Evolutionary conservation across 2,329 filamentous ascomycete species (phyloP), one percentile per base, ranked within the genome.

Genomic region (Penicillium sp.): DNA sequence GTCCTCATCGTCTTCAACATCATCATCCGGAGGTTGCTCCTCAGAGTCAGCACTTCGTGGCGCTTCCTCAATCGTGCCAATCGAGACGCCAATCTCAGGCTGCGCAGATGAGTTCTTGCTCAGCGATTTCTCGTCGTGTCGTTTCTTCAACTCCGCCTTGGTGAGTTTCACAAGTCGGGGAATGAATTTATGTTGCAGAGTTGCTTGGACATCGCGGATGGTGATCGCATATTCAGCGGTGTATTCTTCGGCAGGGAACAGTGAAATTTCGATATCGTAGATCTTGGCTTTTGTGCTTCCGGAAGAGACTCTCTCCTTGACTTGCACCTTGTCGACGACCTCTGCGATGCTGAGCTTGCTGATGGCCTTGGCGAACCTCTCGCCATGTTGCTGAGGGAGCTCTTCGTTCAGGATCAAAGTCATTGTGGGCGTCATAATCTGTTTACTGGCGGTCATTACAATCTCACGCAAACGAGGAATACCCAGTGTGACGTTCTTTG

Each of bases 401-500:
- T 93, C 90, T 23, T 88, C 83, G 69, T 91, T 91, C 31, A 96
- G 84, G 50, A 91, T 85, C 19, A 98, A 83, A 1, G 91, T 95
- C 78, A 79, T 80, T 7, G 77, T 87, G 1, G 95, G 95, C 0
- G 95, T 99, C 45, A 92, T 91, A 65, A 98, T 97, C 50, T 90
- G 86, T 56, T 89, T 86, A 74, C 91, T 95, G 29, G 95, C 95
- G 53, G 95, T 98, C 95, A 99, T 99, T 67, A 99, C 86, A 71
- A 99, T 97, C 85, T 99, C 95, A 81, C 95, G 87, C 21, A 99
- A 85, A 80, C 95, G 92, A 62, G 95, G 95, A 74, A 99, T 98
- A 91, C 95, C 95, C 21, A 97, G 86, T 0, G 95, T 99, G 74
- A 99, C 96, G 85, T 99, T 99, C 84, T 97, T 98, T 31, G 95